Evolutionary conservation across 2,329 filamentous ascomycete genomes (phyloP).

Genomic region (Tolypocladium pustulatum): DNA sequence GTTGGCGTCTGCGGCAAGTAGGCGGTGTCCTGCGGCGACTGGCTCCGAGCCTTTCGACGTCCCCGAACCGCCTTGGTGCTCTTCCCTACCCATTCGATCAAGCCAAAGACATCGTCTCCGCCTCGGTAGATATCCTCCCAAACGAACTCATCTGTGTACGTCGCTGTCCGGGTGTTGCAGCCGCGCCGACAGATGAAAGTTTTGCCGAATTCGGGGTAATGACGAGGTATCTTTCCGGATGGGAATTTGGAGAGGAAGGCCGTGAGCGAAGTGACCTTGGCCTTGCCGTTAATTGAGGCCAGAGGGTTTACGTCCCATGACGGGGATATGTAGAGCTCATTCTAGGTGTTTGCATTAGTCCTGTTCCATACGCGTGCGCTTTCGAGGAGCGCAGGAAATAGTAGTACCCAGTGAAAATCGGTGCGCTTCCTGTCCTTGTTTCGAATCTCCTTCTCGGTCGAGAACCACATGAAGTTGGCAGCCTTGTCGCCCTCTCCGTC

Average conservation of each 20-base stretch:
- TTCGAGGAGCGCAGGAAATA: not conserved
- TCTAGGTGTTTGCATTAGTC: conserved; percentile 30
- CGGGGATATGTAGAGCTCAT: conserved; percentile 85
- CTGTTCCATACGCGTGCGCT: not conserved
- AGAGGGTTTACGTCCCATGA: conserved; percentile 82
- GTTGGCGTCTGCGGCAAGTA: conserved; percentile 26
- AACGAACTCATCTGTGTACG: conserved; percentile 81
- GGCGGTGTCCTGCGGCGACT: conserved; percentile 18
- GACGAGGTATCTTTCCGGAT: conserved; percentile 61
- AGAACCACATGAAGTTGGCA: conserved; percentile 93
- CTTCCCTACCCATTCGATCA: conserved; percentile 58
- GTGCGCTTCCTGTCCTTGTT: conserved; percentile 72
- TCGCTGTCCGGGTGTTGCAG: conserved; percentile 79
- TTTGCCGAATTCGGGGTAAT: conserved; percentile 67
- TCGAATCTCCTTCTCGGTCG: conserved; percentile 77
- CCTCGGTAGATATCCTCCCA: conserved; percentile 80
- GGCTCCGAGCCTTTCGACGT: conserved; percentile 18
- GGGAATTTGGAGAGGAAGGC: conserved; percentile 62
- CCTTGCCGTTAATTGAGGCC: conserved; percentile 82
- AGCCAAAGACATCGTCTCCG: conserved; percentile 48
- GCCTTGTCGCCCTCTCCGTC: conserved; percentile 58
- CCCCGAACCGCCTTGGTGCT: conserved; percentile 58
- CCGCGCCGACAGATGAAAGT: conserved; percentile 83
- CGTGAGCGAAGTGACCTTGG: conserved; percentile 63
- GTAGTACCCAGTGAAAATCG: conserved; percentile 59